Evolutionary conservation across 345 rosid genomes (phyloP).

Genomic region (Noccaea bulbosa): DNA sequence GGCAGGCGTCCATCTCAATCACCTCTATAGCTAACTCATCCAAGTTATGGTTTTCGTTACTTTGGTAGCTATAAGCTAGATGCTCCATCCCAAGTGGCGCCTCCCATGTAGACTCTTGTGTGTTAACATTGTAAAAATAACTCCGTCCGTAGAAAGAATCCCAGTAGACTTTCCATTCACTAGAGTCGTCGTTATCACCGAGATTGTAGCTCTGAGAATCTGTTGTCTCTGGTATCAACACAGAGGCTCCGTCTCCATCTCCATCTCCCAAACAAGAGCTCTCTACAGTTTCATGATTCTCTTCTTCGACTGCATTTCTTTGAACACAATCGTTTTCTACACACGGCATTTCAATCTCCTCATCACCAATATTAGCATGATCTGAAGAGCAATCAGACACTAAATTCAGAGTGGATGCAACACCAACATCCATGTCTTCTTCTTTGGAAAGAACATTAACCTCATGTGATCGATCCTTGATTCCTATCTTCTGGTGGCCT

Average conservation of each 20-base stretch:
- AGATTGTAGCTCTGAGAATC: constrained; percentile 39
- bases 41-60: constrained; percentile 33
- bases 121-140: constrained; percentile 66
- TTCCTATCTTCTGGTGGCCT: constrained; percentile 39
- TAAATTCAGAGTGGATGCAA: constrained; percentile 26
- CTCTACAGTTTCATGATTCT: constrained; percentile 28
- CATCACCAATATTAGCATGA: constrained; percentile 37
- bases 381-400: constrained; percentile 33
- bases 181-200: constrained; percentile 37
- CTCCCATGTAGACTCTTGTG: constrained; percentile 72
- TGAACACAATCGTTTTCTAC: constrained; percentile 36
- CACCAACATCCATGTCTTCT: constrained; percentile 27
- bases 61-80: constrained; percentile 39
- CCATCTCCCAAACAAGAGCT: constrained; percentile 29
- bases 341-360: constrained; percentile 33
- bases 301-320: constrained; percentile 24
- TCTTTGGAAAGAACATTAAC: constrained; percentile 23
- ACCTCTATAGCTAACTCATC: constrained; percentile 46
- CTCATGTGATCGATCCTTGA: constrained; percentile 10
- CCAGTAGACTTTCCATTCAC: constrained; percentile 79
- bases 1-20: constrained; percentile 33
- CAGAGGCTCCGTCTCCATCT: constrained; percentile 32
- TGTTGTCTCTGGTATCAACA: constrained; percentile 32
- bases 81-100: constrained; percentile 76
- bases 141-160: constrained; percentile 70